Conservation (phyloP, 129 eudicot genomes). For the Arctium lappa region DNA sequence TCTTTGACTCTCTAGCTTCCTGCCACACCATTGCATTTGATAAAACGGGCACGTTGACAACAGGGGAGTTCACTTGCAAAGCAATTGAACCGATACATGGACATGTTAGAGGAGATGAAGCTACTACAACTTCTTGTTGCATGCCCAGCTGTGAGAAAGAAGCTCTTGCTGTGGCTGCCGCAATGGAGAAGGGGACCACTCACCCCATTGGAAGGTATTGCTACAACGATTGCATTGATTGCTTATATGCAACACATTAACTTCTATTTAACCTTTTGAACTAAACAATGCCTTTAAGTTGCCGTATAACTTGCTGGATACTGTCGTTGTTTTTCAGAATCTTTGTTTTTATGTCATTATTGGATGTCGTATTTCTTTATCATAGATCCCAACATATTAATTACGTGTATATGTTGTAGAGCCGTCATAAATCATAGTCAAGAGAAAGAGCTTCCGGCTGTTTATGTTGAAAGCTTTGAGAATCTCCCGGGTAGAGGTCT, state of each 20-base stretch:
- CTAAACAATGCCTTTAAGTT: neutral
- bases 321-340: neutral
- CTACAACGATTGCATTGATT: neutral
- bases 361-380: neutral
- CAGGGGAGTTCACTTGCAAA: slow-evolving; percentile 87
- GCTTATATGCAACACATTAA: too few relatives aligned
- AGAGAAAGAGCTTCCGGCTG: slow-evolving; percentile 90
- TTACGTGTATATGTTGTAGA: slow-evolving; percentile 40
- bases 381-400: neutral
- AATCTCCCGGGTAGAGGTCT: slow-evolving; percentile 96
- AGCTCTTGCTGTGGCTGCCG: slow-evolving; percentile 99
- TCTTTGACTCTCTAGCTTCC: slow-evolving; percentile 82
- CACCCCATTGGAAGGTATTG: slow-evolving; percentile 97
- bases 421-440: slow-evolving; percentile 93
- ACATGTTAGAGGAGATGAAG: slow-evolving; percentile 40
- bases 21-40: slow-evolving; percentile 93
- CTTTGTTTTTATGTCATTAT: neutral
- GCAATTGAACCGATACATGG: slow-evolving; percentile 98
- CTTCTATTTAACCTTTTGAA: too few relatives aligned
- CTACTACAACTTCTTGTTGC: slow-evolving; percentile 62
- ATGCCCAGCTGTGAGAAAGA: slow-evolving; percentile 91
- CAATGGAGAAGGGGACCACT: slow-evolving; percentile 99
- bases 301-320: neutral
- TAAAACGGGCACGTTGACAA: slow-evolving; percentile 98
- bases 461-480: slow-evolving; percentile 89